Base-by-base conservation (phyloP, 306 rosid species). In the Morella rubra region DNA sequence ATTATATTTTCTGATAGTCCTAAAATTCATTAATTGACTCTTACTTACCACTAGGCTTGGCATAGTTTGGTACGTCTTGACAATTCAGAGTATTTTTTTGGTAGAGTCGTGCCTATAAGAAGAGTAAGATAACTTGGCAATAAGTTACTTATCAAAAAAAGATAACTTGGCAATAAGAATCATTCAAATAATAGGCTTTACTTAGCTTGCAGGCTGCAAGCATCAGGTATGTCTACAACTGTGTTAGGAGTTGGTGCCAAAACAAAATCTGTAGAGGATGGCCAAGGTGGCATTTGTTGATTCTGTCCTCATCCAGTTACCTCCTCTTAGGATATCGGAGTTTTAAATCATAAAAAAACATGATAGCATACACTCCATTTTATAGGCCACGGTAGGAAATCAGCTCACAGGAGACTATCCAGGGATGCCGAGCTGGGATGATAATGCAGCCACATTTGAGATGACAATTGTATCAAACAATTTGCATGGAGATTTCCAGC, bases 401-500 rank as follows among this genome's bases (percentile, higher is more conserved):
- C 93, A 86, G 84, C 91, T 90, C 14, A 85, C 86, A 12, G 93
- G 91, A 75, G 85, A 89, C 86, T 90, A 86, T 89, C 88, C 85
- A 56, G 96, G 87, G 76, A 74, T 68, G 72, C 98, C 97, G 24
- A 97, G 88, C 82, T 95, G 98, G 97, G 97, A 90, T 76, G 80
- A 88, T 86, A 92, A 92, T 80, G 84, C 90, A 65, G 96, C 93
- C 71, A 88, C 97, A 8, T 95, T 95, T 83, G 92, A 92, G 80
- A 83, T 92, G 90, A 81, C 55, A 20, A 83, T 90, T 76, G 85
- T 84, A 44, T 67, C 87, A 27, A 92, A 90, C 81, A 78, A 45
- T 64, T 83, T 95, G 76, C 97, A 83, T 71, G 96, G 98, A 85
- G 98, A 92, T 87, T 95, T 85, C 86, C 98, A 95, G 85, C 92